Percentiles rank a stretch among this genome's conserved stretches.
Evolutionary conservation across 352 stramenopile genomes (phyloP).

Genomic region (Globisporangium perplexum): DNA sequence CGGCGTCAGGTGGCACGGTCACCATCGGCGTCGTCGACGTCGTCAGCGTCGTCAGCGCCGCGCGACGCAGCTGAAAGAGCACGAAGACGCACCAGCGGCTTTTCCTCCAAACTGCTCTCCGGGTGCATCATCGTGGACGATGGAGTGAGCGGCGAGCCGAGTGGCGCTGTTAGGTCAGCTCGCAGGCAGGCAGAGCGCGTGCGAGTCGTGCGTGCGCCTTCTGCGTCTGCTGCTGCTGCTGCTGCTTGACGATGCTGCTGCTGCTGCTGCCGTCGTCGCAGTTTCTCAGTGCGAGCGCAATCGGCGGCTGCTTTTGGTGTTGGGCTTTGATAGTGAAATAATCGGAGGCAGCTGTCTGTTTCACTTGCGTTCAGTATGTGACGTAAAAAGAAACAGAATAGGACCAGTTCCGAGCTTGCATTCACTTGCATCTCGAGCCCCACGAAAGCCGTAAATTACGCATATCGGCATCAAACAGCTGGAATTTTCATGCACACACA

Average conservation of each 20-base stretch:
- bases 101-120: conserved; percentile 12
- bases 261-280: not conserved
- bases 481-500: too few species aligned
- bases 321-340: not conserved
- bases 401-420: too few species aligned
- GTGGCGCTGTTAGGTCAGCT: not conserved
- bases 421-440: too few species aligned
- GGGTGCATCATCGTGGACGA: conserved; percentile 14
- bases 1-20: not conserved
- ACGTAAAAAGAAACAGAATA: too few species aligned
- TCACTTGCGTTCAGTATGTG: conserved; percentile 10
- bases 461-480: too few species aligned
- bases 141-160: too few species aligned
- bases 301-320: not conserved
- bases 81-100: conserved; percentile 11
- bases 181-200: too few species aligned
- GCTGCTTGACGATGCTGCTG: too few species aligned
- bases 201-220: not conserved
- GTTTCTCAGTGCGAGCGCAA: conserved; percentile 2
- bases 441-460: too few species aligned
- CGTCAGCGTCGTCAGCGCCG: too few species aligned
- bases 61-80: too few species aligned
- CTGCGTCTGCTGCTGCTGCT: not conserved
- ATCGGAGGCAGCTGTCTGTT: not conserved
- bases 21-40: too few species aligned